These are phyloP conservation scores for Apiotrichum mycotoxinovorans DNA, from an alignment of 1,284 basidiomycete species.

Conservation along the genomic window DNA sequence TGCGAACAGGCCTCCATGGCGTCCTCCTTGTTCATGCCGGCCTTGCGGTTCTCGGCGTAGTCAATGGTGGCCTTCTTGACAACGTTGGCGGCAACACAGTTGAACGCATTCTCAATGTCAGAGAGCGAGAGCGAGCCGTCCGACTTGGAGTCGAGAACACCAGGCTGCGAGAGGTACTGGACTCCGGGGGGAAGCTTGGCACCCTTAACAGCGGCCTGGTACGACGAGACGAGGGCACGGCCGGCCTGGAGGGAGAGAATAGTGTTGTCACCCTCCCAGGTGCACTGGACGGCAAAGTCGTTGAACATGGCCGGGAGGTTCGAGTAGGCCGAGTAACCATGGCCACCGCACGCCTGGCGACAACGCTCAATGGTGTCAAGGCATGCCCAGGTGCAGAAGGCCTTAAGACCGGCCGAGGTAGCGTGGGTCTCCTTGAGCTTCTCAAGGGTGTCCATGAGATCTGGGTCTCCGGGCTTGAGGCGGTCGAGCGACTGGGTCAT, in stretches of 20 bases:
- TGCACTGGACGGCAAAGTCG: slow-evolving; percentile 56
- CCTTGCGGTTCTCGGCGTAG: slow-evolving; percentile 49
- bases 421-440: slow-evolving; percentile 60
- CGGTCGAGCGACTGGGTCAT: slow-evolving; percentile 55
- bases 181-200: slow-evolving; percentile 53
- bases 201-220: slow-evolving; percentile 52
- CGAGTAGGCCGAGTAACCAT: slow-evolving; percentile 59
- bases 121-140: slow-evolving; percentile 51
- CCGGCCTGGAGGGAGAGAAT: slow-evolving; percentile 57
- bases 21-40: slow-evolving; percentile 54
- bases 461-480: slow-evolving; percentile 53
- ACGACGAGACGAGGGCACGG: slow-evolving; percentile 54
- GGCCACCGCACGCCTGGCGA: slow-evolving; percentile 57
- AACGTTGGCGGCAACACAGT: slow-evolving; percentile 55
- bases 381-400: slow-evolving; percentile 60
- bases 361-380: slow-evolving; percentile 59
- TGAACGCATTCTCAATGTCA: slow-evolving; percentile 55
- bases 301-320: slow-evolving; percentile 57
- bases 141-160: slow-evolving; percentile 51
- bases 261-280: slow-evolving; percentile 59
- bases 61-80: slow-evolving; percentile 56
- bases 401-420: slow-evolving; percentile 58
- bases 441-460: slow-evolving; percentile 47
- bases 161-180: slow-evolving; percentile 53
- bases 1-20: slow-evolving; percentile 57